Percentiles rank a stretch among this genome's conserved stretches.
These are phyloP conservation scores for Pythium oligandrum DNA, from an alignment of 352 stramenopile genomes.

Conservation along the genomic window DNA sequence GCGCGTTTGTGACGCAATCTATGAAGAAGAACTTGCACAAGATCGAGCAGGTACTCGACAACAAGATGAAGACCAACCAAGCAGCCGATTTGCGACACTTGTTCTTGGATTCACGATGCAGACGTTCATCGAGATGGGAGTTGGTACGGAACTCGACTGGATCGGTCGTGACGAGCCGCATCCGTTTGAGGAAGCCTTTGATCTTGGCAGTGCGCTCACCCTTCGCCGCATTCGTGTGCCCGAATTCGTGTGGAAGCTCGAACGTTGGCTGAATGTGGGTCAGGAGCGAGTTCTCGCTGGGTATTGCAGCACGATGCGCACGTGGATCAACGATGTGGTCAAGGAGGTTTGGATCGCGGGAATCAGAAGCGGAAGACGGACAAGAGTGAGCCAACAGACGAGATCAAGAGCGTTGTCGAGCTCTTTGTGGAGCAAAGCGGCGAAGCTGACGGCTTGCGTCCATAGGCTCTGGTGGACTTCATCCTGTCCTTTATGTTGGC, in stretches of 20 bases:
- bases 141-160: conserved; percentile 42
- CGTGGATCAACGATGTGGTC: conserved; percentile 39
- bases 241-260: conserved; percentile 48
- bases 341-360: no score
- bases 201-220: conserved; percentile 22
- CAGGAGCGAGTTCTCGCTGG: conserved; percentile 32
- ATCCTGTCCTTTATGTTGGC: conserved; percentile 59
- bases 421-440: conserved; percentile 8
- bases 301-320: conserved; percentile 24
- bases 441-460: conserved; percentile 12
- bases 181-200: conserved; percentile 47
- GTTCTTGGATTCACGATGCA: conserved; percentile 56
- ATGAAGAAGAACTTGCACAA: conserved; percentile 16
- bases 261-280: conserved; percentile 39
- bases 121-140: conserved; percentile 48
- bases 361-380: conserved; percentile 9
- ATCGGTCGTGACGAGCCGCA: conserved; percentile 31
- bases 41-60: conserved; percentile 13
- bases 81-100: conserved; percentile 21
- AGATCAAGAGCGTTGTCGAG: conserved; percentile 18
- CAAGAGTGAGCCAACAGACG: conserved; percentile 21
- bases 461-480: conserved; percentile 49
- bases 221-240: conserved; percentile 31
- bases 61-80: background rate
- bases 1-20: no score